These are phyloP conservation scores for Apiospora saccharicola DNA, from an alignment of 2,329 filamentous ascomycete species.

Conservation along the genomic window DNA sequence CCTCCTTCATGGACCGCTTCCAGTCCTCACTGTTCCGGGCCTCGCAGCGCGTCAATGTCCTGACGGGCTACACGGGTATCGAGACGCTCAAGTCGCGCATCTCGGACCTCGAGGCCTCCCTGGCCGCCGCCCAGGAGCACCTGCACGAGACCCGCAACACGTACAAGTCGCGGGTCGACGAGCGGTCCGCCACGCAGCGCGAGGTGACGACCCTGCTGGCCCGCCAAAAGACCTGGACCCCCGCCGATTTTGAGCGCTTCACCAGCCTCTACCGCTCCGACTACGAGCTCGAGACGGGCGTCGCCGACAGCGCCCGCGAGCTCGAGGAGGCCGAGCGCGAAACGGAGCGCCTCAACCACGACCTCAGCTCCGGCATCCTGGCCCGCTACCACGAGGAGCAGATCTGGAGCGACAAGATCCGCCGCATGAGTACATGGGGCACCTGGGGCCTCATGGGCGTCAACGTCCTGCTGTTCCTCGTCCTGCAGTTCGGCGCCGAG, in stretches of 20 bases:
- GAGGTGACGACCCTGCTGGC: constrained; percentile 95
- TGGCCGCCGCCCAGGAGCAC: constrained; percentile 65
- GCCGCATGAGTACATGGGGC: constrained; percentile 96
- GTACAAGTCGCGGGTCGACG: constrained; percentile 81
- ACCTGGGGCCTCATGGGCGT: constrained; percentile 98
- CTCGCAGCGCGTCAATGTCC: constrained; percentile 87
- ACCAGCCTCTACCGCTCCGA: constrained; percentile 91
- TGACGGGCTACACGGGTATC: constrained; percentile 94
- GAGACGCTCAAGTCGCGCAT: constrained; percentile 85
- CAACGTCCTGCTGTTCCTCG: constrained; percentile 87
- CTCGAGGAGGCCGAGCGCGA: constrained; percentile 80
- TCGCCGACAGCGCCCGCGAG: constrained; percentile 73
- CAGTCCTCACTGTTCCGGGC: constrained; percentile 86
- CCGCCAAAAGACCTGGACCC: constrained; percentile 90
- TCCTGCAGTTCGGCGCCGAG: constrained; percentile 89
- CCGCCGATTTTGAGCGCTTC: constrained; percentile 89
- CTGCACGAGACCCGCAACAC: constrained; percentile 76
- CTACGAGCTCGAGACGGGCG: constrained; percentile 89
- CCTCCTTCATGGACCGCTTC: constrained; percentile 83
- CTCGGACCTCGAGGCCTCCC: constrained; percentile 66
- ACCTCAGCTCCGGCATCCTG: constrained; percentile 83
- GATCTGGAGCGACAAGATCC: constrained; percentile 98
- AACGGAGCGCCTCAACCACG: constrained; percentile 77
- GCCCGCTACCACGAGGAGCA: constrained; percentile 98
- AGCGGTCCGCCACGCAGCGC: constrained; percentile 87